Evolutionary conservation across 257 asterid genomes (phyloP).

Genomic region (Nicotiana knightiana): DNA sequence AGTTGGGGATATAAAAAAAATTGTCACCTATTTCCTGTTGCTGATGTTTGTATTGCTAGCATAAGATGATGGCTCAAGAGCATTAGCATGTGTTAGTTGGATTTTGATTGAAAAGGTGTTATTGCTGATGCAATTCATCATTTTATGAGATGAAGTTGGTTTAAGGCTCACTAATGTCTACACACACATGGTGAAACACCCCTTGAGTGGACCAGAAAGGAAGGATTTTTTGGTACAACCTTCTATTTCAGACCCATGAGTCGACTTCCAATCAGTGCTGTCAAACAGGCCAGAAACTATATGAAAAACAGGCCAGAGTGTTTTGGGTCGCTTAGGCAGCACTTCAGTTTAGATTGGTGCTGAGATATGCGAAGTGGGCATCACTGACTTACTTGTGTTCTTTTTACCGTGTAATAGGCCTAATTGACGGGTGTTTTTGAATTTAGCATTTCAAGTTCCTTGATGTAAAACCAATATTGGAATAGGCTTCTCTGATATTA

Average conservation of each 20-base stretch:
- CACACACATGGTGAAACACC: neutral
- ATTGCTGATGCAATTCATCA: neutral
- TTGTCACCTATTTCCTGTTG: neutral
- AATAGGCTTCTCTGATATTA: neutral
- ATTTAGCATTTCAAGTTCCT: neutral
- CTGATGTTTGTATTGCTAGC: neutral
- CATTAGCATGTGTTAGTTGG: neutral
- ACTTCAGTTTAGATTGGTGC: neutral
- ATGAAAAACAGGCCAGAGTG: neutral
- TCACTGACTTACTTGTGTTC: neutral
- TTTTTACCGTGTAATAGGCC: neutral
- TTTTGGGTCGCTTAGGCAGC: neutral
- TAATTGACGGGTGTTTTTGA: too few species aligned
- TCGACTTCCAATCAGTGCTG: neutral
- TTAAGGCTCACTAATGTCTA: neutral
- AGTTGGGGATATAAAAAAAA: neutral
- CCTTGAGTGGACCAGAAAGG: neutral
- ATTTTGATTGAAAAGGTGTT: neutral
- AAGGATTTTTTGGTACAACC: neutral
- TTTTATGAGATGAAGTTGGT: neutral
- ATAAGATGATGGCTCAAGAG: neutral
- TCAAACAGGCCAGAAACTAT: neutral
- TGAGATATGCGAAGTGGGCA: neutral
- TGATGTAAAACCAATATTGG: neutral
- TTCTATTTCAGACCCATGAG: neutral